Conservation (phyloP, 2,329 filamentous ascomycete genomes). For the Phyllosticta citriasiana region DNA sequence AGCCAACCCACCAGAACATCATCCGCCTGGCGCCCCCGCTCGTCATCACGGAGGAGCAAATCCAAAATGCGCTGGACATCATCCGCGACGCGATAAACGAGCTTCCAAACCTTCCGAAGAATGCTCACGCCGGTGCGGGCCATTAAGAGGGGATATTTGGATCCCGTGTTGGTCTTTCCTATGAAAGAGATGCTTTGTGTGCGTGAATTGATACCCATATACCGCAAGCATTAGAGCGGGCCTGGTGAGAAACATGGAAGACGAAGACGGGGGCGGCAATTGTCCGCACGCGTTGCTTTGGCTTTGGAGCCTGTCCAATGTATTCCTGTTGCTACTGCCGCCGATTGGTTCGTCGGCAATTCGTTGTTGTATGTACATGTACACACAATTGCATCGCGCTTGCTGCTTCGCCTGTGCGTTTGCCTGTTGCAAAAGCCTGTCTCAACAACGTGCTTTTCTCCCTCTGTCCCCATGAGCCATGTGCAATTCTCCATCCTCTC, state of each 20-base stretch:
- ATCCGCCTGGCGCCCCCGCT: slow-evolving; percentile 95
- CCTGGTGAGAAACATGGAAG: not conserved
- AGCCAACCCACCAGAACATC: slow-evolving; percentile 97
- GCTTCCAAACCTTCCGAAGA: slow-evolving; percentile 60
- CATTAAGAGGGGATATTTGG: slow-evolving; percentile 30
- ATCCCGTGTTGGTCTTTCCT: not conserved
- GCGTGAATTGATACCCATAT: slow-evolving; percentile 8
- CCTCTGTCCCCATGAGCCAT: too few relatives aligned
- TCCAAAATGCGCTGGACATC: slow-evolving; percentile 65
- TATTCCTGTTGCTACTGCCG: too few relatives aligned
- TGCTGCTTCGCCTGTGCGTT: too few relatives aligned
- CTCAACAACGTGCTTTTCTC: too few relatives aligned
- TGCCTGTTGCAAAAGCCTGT: too few relatives aligned
- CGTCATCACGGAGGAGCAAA: slow-evolving; percentile 83
- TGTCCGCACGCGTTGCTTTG: not conserved
- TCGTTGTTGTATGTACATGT: too few relatives aligned
- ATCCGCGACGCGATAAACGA: slow-evolving; percentile 76
- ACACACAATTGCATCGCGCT: too few relatives aligned
- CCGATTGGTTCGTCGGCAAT: too few relatives aligned
- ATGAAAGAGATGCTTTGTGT: slow-evolving; percentile 2
- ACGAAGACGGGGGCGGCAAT: not conserved
- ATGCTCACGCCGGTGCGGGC: slow-evolving; percentile 50
- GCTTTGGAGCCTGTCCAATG: not conserved
- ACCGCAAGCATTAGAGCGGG: slow-evolving; percentile 3
- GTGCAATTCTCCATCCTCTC: too few relatives aligned